Base-by-base conservation (phyloP, 306 rosid genomes). In the Mimosa bimucronata region DNA sequence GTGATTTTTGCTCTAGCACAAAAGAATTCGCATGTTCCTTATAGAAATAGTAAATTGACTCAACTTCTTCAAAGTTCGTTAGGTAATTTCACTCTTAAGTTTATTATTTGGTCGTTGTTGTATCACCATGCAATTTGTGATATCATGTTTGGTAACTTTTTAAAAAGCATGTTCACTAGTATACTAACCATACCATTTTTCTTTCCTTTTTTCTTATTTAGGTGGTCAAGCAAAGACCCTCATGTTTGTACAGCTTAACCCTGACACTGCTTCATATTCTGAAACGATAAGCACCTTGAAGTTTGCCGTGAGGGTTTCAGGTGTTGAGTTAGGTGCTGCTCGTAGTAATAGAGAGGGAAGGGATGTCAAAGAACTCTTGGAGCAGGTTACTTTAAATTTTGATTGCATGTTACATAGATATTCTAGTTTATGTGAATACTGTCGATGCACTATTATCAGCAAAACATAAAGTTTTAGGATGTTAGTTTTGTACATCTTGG, bases 211-310 rank as follows among this genome's bases (percentile, higher is more conserved):
- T 66, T 70, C 68, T 58, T 87, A 3, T 34, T 77, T 67, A 96
- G 99, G 99, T 76, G 99, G 99, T 84, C 99, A 93, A 85, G 99
- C 99, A 6, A 96, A 96, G 86, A 91, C 99, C 61, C 98, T 96
- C 29, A 96, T 96, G 99, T 96, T 96, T 87, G 99, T 96, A 66
- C 99, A 96, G 82, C 89, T 96, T 75, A 96, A 96, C 86, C 99
- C 98, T 3, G 98, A 96, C 77, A 87, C 81, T 42, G 97, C 97
- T 71, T 96, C 99, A 23, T 93, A 89, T 83, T 86, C 91, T 29
- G 98, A 96, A 86, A 93, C 98, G 12, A 58, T 90, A 78, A 96
- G 99, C 85, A 90, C 99, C 61, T 84, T 96, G 88, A 96, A 96
- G 89, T 96, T 96, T 89, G 99, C 99, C 16, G 99, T 93, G 88